These are phyloP conservation scores for Mycosphaerella arachidis DNA, from an alignment of 2,329 filamentous ascomycete species.

Conservation along the genomic window DNA sequence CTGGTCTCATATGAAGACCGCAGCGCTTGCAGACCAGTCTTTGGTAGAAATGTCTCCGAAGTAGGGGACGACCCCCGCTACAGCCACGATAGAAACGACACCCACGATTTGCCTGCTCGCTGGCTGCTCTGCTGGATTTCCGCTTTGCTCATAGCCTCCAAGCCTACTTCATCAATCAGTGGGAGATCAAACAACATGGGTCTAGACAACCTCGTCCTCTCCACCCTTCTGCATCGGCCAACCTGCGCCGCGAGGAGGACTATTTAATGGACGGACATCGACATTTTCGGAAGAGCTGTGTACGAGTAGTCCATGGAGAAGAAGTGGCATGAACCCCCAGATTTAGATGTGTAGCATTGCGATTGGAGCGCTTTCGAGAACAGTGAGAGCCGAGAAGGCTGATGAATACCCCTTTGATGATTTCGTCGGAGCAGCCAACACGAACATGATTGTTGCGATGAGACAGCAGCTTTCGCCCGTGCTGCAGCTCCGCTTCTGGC, in stretches of 20 bases:
- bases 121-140: constrained; percentile 32
- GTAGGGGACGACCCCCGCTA: background rate
- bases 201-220: constrained; percentile 53
- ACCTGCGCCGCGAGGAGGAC: constrained; percentile 41
- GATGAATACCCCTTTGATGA: too few species aligned
- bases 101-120: constrained; percentile 50
- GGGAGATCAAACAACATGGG: constrained; percentile 43
- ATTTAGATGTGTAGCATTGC: too few species aligned
- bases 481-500: too few species aligned
- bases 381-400: too few species aligned
- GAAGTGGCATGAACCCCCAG: background rate
- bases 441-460: too few species aligned
- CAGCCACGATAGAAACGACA: background rate
- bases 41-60: background rate
- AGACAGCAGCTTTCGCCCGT: too few species aligned
- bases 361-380: too few species aligned
- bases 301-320: background rate
- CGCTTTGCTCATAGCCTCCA: constrained; percentile 38
- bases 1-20: background rate
- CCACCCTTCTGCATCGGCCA: constrained; percentile 45
- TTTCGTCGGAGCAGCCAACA: too few species aligned
- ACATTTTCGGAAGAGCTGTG: background rate
- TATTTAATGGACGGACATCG: constrained; percentile 46
- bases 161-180: constrained; percentile 49
- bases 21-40: background rate